Conservation (phyloP, 2,329 filamentous ascomycete species). For the Xylariaceae sp. region DNA sequence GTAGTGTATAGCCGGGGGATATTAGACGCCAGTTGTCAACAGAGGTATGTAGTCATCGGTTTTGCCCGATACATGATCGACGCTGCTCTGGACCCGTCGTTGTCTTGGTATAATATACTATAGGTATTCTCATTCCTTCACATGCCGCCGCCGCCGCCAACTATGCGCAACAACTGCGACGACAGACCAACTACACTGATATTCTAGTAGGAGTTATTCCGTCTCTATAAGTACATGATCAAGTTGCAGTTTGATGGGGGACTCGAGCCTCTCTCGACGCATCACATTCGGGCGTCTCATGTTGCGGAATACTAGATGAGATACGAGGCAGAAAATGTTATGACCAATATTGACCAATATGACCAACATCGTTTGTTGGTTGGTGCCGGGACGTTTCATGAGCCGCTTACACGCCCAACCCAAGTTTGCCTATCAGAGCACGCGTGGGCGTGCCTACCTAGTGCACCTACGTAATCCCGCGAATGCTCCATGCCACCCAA, state of each 20-base stretch:
- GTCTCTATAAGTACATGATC: too few relatives aligned
- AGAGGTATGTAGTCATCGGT: not conserved
- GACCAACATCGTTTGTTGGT: not conserved
- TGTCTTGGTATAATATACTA: conserved; percentile 3
- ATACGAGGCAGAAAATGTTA: too few relatives aligned
- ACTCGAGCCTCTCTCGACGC: conserved; percentile 1
- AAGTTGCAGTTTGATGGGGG: not conserved
- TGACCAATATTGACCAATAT: not conserved
- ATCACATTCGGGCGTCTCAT: conserved; percentile 4
- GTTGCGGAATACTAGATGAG: not conserved
- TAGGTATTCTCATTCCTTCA: conserved; percentile 1
- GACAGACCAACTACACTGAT: too few relatives aligned
- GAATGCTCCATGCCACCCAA: not conserved
- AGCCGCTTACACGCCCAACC: conserved; percentile 8
- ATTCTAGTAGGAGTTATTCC: too few relatives aligned
- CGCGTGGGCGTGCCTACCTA: not conserved
- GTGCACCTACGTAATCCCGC: too few relatives aligned
- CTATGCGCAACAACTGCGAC: not conserved
- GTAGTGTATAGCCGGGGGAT: not conserved
- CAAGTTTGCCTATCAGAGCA: not conserved
- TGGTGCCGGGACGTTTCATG: not conserved
- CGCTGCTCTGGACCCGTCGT: not conserved
- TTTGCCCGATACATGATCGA: not conserved
- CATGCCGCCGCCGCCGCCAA: not conserved
- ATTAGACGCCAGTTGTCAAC: conserved; percentile 2